These are phyloP conservation scores for Penicillium daleae DNA, from an alignment of 495 filamentous ascomycete genomes.

Conservation along the genomic window DNA sequence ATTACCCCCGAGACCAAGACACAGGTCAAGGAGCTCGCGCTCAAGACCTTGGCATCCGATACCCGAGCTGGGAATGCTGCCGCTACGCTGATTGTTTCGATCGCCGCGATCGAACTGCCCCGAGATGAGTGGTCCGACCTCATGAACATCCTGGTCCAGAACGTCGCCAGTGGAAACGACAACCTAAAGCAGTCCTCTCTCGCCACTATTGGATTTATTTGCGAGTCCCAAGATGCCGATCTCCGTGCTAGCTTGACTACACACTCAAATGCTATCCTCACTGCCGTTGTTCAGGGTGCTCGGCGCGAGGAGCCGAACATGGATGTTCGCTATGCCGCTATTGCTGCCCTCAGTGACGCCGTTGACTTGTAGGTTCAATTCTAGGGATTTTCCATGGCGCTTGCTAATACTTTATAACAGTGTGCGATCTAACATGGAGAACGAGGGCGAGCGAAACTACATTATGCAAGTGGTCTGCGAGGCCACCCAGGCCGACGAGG, in stretches of 20 bases:
- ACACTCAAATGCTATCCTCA: slow-evolving; percentile 97
- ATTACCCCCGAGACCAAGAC: slow-evolving; percentile 77
- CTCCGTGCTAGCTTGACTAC: slow-evolving; percentile 77
- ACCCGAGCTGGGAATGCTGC: slow-evolving; percentile 82
- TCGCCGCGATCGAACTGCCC: slow-evolving; percentile 93
- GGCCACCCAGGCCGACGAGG: slow-evolving; percentile 89
- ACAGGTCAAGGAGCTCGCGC: slow-evolving; percentile 82
- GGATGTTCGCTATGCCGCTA: slow-evolving; percentile 89
- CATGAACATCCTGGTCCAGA: slow-evolving; percentile 83
- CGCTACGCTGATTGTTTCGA: slow-evolving; percentile 92
- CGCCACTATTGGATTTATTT: slow-evolving; percentile 94
- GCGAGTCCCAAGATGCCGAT: slow-evolving; percentile 89
- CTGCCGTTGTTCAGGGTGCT: slow-evolving; percentile 95
- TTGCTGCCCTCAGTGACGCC: slow-evolving; percentile 93
- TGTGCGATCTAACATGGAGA: slow-evolving; percentile 96
- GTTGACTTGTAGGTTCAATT: slow-evolving; percentile 68
- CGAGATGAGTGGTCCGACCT: slow-evolving; percentile 94
- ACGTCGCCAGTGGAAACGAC: slow-evolving; percentile 83
- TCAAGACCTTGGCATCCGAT: slow-evolving; percentile 83
- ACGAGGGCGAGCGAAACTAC: slow-evolving; percentile 98
- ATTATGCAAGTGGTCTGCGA: slow-evolving; percentile 99
- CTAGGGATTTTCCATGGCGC: background rate
- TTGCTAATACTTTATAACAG: background rate
- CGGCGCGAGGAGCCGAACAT: slow-evolving; percentile 90
- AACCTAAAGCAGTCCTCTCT: slow-evolving; percentile 92